Base-by-base conservation (phyloP, 441 rosid genomes). In the Pelargonium fulgidum region DNA sequence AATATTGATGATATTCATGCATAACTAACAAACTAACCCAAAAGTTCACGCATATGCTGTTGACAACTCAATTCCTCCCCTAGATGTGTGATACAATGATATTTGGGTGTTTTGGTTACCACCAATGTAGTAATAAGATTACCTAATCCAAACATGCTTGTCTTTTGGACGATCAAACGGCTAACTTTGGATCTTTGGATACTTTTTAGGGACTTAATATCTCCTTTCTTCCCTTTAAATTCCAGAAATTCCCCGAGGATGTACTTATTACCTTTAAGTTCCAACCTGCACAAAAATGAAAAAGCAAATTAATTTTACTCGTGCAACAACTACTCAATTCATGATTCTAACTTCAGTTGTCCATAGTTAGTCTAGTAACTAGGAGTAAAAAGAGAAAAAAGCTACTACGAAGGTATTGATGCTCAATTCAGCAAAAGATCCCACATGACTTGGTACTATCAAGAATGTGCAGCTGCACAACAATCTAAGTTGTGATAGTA, bases 131-230 rank as follows among this genome's bases (percentile, higher is more conserved):
- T 12, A 12, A 48, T 14, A 50, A 50, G 7, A 54, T 73, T 86
- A 94, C 99, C 99, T 62, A 94, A 78, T 72, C 99, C 99, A 76
- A 94, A 74, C 96, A 91, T 90, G 83, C 99, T 91, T 3, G 89
- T 88, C 80, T 86, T 85, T 75, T 94, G 97, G 63, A 91, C 65
- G 65, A 81, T 58, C 73, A 91, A 14, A 44, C 54, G 84, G 62
- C 86, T 76, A 20, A 91, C 82, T 86, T 87, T 85, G 4, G 97
- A 89, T 79, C 97, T 85, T 79, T 86, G 82, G 77, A 91, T 83
- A 61, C 71, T 65, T 73, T 82, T 85, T 80, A 91, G 73, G 33
- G 77, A 76, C 72, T 68, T 64, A 29, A 75, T 63, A 67, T 91
- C 97, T 71, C 87, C 93, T 73, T 82, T 77, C 73, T 85, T 87